phyloP scores from a whole-genome alignment of 306 rosid genomes.

The Cicer pinnatifidum region DNA sequence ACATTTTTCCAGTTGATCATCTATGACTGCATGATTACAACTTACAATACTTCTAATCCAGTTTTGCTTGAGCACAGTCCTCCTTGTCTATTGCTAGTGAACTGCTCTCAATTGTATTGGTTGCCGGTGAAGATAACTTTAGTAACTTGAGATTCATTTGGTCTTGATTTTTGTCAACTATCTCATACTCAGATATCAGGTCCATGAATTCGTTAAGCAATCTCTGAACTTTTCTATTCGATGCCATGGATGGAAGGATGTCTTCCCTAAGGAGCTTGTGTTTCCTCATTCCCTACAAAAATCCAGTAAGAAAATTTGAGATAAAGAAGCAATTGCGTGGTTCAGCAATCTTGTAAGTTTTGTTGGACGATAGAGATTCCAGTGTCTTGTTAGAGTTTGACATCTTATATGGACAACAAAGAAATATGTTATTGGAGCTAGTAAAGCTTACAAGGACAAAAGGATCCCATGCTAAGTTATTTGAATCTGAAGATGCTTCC shows the following conservation, averaged over 20 bases:
- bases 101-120: constrained; percentile 42
- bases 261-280: constrained; percentile 92
- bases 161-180: constrained; percentile 51
- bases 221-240: constrained; percentile 95
- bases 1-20: no score
- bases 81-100: constrained; percentile 34
- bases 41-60: constrained; percentile 43
- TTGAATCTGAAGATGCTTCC: constrained; percentile 58
- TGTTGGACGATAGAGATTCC: not conserved
- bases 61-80: constrained; percentile 32
- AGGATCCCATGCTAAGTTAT: constrained; percentile 88
- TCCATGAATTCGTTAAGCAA: constrained; percentile 95
- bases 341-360: constrained; percentile 1
- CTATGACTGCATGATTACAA: constrained; percentile 34
- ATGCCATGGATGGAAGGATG: constrained; percentile 96
- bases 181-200: constrained; percentile 77
- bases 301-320: constrained; percentile 38
- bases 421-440: not conserved
- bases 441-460: constrained; percentile 76
- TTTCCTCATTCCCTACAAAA: constrained; percentile 83
- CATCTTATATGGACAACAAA: not conserved
- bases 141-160: constrained; percentile 34
- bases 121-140: constrained; percentile 43
- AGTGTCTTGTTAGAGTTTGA: not conserved
- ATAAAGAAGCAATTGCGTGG: constrained; percentile 9